Conservation (phyloP, 805 yeast species). For the Candida manassasensis region DNA sequence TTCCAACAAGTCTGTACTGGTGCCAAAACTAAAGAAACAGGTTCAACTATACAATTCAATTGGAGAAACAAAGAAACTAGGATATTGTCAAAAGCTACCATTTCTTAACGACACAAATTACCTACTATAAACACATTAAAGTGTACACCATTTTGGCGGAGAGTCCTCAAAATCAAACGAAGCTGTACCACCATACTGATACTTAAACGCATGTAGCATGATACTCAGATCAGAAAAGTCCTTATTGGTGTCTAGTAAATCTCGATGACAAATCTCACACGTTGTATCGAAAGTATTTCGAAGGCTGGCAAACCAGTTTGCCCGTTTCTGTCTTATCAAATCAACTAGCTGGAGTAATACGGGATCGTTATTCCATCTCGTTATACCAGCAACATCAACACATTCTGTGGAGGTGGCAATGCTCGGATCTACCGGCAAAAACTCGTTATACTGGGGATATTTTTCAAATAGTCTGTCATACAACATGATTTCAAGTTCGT, state of each 20-base stretch:
- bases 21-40: not conserved
- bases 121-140: not conserved
- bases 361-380: slow-evolving; percentile 11
- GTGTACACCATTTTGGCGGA: slow-evolving; percentile 42
- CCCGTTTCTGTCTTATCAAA: slow-evolving; percentile 18
- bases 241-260: slow-evolving; percentile 26
- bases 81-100: slow-evolving; percentile 19
- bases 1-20: not conserved
- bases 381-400: slow-evolving; percentile 12
- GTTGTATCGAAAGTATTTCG: slow-evolving; percentile 14
- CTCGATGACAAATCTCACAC: slow-evolving; percentile 33
- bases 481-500: slow-evolving; percentile 19
- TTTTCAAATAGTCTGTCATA: slow-evolving; percentile 16
- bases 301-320: slow-evolving; percentile 24
- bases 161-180: slow-evolving; percentile 37
- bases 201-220: slow-evolving; percentile 46
- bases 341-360: slow-evolving; percentile 12
- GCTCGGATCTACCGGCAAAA: slow-evolving; percentile 8
- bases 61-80: slow-evolving; percentile 8
- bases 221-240: slow-evolving; percentile 26
- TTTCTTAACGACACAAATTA: slow-evolving; percentile 10
- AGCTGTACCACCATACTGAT: slow-evolving; percentile 20
- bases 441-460: slow-evolving; percentile 13
- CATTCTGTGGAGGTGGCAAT: slow-evolving; percentile 7
- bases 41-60: slow-evolving; percentile 10